Evolutionary conservation across 176 grass and related monocot species (phyloP), one percentile per base, ranked within the genome.

Genomic region (Bolboschoenus planiculmis): DNA sequence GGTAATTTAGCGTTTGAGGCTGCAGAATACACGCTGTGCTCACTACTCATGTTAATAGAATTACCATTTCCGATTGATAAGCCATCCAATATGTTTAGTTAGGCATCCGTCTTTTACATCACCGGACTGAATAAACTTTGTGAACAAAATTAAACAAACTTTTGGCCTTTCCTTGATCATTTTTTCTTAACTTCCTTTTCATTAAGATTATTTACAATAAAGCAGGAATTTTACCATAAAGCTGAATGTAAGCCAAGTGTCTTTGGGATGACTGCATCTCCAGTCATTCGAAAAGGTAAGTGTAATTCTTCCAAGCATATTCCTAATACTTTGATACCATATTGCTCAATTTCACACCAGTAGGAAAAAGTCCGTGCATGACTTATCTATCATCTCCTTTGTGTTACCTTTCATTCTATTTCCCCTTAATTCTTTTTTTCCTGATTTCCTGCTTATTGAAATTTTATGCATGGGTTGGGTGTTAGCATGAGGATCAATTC

Each of bases 191-290:
- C 33, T 82, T 59, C n/a, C 47, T 53, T 35, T 74, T 83, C 62
- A 48, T 35, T 78, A 82, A 21, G 64, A 68, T 53, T 3, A 88
- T 14, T 55, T 29, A 60, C 66, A 26, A 33, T 77, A 85, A 74
- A 76, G 43, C 57, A 97, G 95, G 95, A 97, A 70, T 97, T 94
- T 78, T 97, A 97, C 89, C 87, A 91, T 71, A 87, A 68, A 66
- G 84, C 85, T 75, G 83, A 87, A 26, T 54, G 68, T 56, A 94
- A 85, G 71, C 90, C 92, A 84, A 90, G 83, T 78, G 78, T 97
- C 16, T 92, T 97, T 56, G 92, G 90, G 63, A 91, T 97, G 92
- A 94, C 95, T 54, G 90, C 92, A 48, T 97, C 92, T 44, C 90
- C 95, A 79, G 84, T 92, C 86, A 88, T 94, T 86, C 92, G 84